These are phyloP conservation scores for Coemansia reversa DNA, from an alignment of 192 early-diverging fungal species.

Conservation along the genomic window DNA sequence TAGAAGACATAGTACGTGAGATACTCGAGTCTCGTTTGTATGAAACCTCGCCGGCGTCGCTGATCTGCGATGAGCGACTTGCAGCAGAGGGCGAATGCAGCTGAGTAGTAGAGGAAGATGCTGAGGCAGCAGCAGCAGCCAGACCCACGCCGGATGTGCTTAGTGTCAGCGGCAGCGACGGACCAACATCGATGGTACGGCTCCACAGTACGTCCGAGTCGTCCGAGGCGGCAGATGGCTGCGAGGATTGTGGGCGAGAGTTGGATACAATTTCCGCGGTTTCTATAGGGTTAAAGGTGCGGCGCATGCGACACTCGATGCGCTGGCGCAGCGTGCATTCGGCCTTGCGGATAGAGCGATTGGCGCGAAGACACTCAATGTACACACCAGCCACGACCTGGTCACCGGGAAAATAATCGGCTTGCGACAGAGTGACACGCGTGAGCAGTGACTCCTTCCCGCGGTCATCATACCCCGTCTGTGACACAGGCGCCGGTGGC, in stretches of 20 bases:
- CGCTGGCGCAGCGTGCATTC: slow-evolving; percentile 50
- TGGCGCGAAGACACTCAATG: slow-evolving; percentile 34
- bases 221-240: slow-evolving; percentile 31
- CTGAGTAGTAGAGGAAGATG: neutral
- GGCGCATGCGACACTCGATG: slow-evolving; percentile 50
- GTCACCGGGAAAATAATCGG: slow-evolving; percentile 46
- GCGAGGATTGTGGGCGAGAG: slow-evolving; percentile 41
- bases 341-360: slow-evolving; percentile 44
- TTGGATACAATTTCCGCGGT: slow-evolving; percentile 31
- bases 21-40: slow-evolving; percentile 19
- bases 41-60: slow-evolving; percentile 9
- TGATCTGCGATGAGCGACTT: slow-evolving; percentile 10
- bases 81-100: neutral
- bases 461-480: slow-evolving; percentile 39
- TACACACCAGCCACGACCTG: slow-evolving; percentile 52
- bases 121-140: slow-evolving; percentile 27
- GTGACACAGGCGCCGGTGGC: slow-evolving; percentile 30
- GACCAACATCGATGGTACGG: slow-evolving; percentile 32
- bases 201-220: slow-evolving; percentile 52
- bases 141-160: slow-evolving; percentile 35
- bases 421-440: slow-evolving; percentile 44
- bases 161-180: slow-evolving; percentile 29
- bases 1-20: slow-evolving; percentile 19
- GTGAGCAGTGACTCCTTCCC: slow-evolving; percentile 41
- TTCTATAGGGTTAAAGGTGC: slow-evolving; percentile 40